Percentiles rank a stretch among this genome's conserved stretches.
phyloP scores from a whole-genome alignment of 305 asterid species.

The Fraxinus sp. region DNA sequence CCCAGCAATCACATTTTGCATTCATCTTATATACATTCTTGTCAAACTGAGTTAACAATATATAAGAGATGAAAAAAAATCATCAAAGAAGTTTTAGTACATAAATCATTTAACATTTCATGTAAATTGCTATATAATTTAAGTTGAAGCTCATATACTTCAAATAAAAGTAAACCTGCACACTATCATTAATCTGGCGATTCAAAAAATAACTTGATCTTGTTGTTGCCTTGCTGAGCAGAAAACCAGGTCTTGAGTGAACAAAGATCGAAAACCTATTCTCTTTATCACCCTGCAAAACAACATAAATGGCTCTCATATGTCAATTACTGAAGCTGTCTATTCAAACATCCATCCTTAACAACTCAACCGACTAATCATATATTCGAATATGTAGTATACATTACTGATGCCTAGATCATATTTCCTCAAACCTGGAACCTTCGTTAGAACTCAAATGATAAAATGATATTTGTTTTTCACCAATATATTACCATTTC shows the following conservation, averaged over 20 bases:
- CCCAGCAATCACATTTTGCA: background rate
- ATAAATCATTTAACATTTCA: constrained; percentile 2
- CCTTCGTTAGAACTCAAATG: background rate
- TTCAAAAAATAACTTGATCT: constrained; percentile 69
- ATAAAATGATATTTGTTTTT: background rate
- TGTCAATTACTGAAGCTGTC: background rate
- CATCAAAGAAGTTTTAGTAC: background rate
- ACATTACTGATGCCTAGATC: background rate
- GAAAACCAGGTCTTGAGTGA: constrained; percentile 93
- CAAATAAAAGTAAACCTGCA: constrained; percentile 64
- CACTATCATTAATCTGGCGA: constrained; percentile 81
- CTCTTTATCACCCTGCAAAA: constrained; percentile 71
- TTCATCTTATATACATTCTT: background rate
- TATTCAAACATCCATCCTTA: background rate
- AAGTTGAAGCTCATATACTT: constrained; percentile 5
- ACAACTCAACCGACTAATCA: background rate
- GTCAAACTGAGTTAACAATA: constrained; percentile 4
- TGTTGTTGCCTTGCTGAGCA: constrained; percentile 67
- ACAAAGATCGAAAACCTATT: constrained; percentile 75
- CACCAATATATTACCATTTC: background rate
- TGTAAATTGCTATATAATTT: background rate
- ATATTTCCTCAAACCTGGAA: background rate
- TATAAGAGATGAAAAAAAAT: background rate
- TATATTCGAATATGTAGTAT: background rate
- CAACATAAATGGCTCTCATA: constrained; percentile 19